These are phyloP conservation scores for Boletus vinaceobasis DNA, from an alignment of 768 basidiomycete genomes.

Conservation along the genomic window DNA sequence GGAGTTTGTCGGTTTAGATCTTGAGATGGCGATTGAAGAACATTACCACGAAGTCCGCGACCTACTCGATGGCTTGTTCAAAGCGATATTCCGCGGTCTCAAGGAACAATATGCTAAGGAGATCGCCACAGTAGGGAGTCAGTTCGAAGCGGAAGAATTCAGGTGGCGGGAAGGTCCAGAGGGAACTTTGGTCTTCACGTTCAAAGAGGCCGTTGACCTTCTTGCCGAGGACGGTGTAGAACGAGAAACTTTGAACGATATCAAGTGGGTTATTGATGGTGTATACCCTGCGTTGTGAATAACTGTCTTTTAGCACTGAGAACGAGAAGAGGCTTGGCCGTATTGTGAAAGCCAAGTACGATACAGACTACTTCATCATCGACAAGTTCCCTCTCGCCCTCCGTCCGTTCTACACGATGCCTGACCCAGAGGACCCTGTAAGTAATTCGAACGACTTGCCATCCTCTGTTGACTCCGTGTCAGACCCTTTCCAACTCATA, in stretches of 20 bases:
- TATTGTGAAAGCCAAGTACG: constrained; percentile 87
- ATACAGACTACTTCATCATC: constrained; percentile 98
- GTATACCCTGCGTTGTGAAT: neutral
- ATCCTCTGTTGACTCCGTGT: neutral
- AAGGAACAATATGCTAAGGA: constrained; percentile 75
- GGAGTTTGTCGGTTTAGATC: constrained; percentile 97
- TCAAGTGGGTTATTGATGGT: constrained; percentile 55
- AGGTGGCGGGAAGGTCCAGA: constrained; percentile 70
- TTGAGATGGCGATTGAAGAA: constrained; percentile 98
- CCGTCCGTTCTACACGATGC: constrained; percentile 99
- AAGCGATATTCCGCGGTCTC: constrained; percentile 82
- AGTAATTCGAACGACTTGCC: constrained; percentile 25
- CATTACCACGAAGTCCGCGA: constrained; percentile 99
- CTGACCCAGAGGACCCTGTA: constrained; percentile 87
- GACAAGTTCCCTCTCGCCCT: constrained; percentile 98
- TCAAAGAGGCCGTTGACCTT: constrained; percentile 84
- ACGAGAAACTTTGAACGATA: constrained; percentile 79
- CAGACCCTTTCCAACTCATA: constrained; percentile 95
- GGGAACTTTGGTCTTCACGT: constrained; percentile 81
- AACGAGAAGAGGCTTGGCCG: constrained; percentile 93
- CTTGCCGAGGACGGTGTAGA: constrained; percentile 83
- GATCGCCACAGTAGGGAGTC: constrained; percentile 74
- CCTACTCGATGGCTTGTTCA: constrained; percentile 81
- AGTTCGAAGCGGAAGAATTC: constrained; percentile 96
- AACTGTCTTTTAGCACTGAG: constrained; percentile 64